Percentiles rank a stretch among this genome's conserved stretches.
Conservation (phyloP, 164 flowering plant genomes). For the Nymphaea colorata region DNA sequence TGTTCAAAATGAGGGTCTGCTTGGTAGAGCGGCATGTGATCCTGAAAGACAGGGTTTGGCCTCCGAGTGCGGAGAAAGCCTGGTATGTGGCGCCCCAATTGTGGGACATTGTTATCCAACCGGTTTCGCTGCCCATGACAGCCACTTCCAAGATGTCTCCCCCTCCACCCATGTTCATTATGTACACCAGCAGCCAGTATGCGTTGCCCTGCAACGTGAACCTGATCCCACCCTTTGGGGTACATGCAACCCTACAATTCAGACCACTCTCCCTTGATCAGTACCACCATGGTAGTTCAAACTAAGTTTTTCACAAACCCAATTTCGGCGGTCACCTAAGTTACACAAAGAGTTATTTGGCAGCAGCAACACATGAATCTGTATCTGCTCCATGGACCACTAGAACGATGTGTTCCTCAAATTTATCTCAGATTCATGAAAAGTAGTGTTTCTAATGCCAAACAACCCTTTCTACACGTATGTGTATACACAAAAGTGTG, state of each 20-base stretch:
- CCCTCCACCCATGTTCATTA: slow-evolving; percentile 87
- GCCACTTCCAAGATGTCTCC: slow-evolving; percentile 66
- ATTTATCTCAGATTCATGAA: too few relatives aligned
- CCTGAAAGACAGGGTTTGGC: slow-evolving; percentile 80
- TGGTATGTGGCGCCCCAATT: slow-evolving; percentile 98
- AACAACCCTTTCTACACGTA: too few relatives aligned
- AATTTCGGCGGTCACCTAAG: background rate
- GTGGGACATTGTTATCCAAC: slow-evolving; percentile 50
- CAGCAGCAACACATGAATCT: too few relatives aligned
- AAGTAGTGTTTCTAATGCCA: too few relatives aligned
- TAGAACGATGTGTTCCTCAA: too few relatives aligned
- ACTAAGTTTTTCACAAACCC: too few relatives aligned
- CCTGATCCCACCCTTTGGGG: background rate
- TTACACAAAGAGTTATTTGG: too few relatives aligned
- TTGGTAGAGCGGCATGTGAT: slow-evolving; percentile 46
- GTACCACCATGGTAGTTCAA: background rate
- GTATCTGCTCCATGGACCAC: too few relatives aligned
- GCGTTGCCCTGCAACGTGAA: slow-evolving; percentile 67
- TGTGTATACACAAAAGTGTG: too few relatives aligned
- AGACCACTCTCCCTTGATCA: background rate
- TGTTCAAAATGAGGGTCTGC: slow-evolving; percentile 34
- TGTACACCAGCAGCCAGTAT: slow-evolving; percentile 80
- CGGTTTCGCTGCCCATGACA: slow-evolving; percentile 61
- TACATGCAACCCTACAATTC: background rate
- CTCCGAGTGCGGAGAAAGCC: slow-evolving; percentile 54